These are phyloP conservation scores for Diaporthe sp. DNA, from an alignment of 2,329 filamentous ascomycete genomes.

Conservation along the genomic window DNA sequence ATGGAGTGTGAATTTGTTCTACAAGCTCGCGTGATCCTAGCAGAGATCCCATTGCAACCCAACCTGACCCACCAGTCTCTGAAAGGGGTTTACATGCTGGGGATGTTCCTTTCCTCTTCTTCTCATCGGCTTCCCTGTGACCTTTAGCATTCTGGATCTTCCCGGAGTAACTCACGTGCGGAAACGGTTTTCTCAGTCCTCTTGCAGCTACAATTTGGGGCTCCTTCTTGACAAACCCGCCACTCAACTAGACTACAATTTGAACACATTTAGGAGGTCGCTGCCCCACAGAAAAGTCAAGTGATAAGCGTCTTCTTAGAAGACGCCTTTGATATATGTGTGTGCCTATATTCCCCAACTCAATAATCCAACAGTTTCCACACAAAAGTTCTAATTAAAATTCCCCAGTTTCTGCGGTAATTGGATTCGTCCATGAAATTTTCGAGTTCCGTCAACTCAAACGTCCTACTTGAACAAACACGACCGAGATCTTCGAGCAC, in stretches of 20 bases:
- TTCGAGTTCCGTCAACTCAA: no score
- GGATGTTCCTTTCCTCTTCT: neutral
- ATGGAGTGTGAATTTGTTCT: neutral
- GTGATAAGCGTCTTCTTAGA: no score
- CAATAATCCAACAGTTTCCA: no score
- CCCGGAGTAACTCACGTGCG: neutral
- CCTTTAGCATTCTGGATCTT: neutral
- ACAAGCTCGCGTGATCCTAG: neutral
- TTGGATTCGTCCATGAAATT: no score
- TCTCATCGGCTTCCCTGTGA: neutral
- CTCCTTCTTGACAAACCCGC: neutral
- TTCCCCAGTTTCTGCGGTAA: no score
- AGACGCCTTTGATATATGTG: no score
- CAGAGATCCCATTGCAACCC: neutral
- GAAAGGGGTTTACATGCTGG: neutral
- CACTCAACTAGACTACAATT: no score
- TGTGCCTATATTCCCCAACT: no score
- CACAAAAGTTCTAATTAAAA: accelerated
- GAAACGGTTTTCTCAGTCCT: neutral
- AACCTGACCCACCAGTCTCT: neutral
- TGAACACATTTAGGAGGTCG: no score
- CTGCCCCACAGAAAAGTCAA: no score
- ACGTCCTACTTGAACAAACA: accelerated
- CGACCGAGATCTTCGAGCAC: no score
- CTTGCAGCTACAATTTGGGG: no score